These are phyloP conservation scores for Coemansia sp. DNA, from an alignment of 192 early-diverging fungal genomes.

Conservation along the genomic window DNA sequence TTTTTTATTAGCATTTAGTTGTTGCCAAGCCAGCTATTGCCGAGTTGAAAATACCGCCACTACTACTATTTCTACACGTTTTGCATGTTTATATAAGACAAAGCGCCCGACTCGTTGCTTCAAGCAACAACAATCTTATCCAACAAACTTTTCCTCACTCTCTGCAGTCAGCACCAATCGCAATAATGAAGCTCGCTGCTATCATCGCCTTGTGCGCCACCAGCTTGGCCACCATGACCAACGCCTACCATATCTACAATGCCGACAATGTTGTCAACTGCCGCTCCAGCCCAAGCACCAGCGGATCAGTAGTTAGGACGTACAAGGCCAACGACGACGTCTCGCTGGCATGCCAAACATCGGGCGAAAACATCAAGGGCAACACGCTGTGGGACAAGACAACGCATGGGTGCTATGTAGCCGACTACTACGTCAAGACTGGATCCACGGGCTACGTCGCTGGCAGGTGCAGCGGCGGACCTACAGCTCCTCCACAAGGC, in stretches of 20 bases:
- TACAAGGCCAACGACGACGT: conserved; percentile 27
- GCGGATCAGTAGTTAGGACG: conserved; percentile 17
- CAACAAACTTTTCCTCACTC: too few relatives aligned
- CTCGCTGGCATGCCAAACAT: conserved; percentile 33
- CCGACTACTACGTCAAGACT: conserved; percentile 54
- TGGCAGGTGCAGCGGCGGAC: conserved; percentile 18
- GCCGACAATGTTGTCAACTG: conserved; percentile 28
- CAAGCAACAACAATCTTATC: too few relatives aligned
- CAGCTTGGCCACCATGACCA: conserved; percentile 7
- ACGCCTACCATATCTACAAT: conserved; percentile 25
- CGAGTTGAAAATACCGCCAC: too few relatives aligned
- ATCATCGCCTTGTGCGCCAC: conserved; percentile 6
- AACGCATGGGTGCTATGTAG: conserved; percentile 46
- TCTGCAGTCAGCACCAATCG: too few relatives aligned
- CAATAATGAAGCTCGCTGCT: conserved; percentile 15
- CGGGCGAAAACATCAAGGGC: conserved; percentile 30
- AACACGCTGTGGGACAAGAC: conserved; percentile 53
- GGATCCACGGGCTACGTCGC: conserved; percentile 31
- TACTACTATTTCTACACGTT: too few relatives aligned
- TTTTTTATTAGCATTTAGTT: not conserved
- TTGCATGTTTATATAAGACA: too few relatives aligned
- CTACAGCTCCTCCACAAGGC: not conserved
- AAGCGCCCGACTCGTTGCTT: too few relatives aligned
- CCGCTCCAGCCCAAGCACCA: conserved; percentile 24
- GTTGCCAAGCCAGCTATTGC: too few relatives aligned